Percentiles rank a stretch among this genome's conserved stretches.
These are phyloP conservation scores for Lunasporangiospora selenospora DNA, from an alignment of 192 early-diverging fungal genomes.

Conservation along the genomic window DNA sequence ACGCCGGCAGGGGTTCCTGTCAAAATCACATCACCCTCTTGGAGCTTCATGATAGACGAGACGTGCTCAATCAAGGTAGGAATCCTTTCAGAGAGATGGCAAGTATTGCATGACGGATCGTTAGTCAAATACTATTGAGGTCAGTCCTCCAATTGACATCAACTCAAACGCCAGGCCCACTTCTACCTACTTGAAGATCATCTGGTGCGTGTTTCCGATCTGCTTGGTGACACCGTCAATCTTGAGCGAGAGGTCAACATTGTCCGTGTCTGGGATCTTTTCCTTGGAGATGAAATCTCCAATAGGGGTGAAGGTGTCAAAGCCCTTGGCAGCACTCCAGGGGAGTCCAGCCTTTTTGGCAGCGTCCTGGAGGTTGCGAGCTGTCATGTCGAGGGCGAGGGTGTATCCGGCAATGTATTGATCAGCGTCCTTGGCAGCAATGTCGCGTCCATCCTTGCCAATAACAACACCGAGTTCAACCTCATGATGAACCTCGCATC, in stretches of 20 bases:
- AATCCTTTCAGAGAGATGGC: slow-evolving; percentile 53
- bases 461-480: slow-evolving; percentile 95
- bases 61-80: slow-evolving; percentile 83
- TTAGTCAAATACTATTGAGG: neutral
- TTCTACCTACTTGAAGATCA: slow-evolving; percentile 86
- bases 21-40: slow-evolving; percentile 89
- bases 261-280: slow-evolving; percentile 72
- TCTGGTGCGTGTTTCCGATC: slow-evolving; percentile 86
- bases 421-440: slow-evolving; percentile 65
- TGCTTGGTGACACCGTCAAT: slow-evolving; percentile 80
- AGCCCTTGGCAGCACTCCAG: slow-evolving; percentile 94
- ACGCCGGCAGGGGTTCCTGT: slow-evolving; percentile 94
- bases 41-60: slow-evolving; percentile 86
- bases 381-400: slow-evolving; percentile 92
- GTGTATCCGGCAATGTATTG: slow-evolving; percentile 79
- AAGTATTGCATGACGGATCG: neutral
- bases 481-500: slow-evolving; percentile 87
- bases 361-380: slow-evolving; percentile 83
- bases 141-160: neutral
- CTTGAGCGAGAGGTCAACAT: slow-evolving; percentile 80
- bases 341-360: slow-evolving; percentile 87
- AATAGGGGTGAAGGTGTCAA: slow-evolving; percentile 94
- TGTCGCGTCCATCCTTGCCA: slow-evolving; percentile 78
- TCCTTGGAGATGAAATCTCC: slow-evolving; percentile 81
- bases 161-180: neutral